Conservation (phyloP, 257 asterid genomes). For the Solanum chmielewskii region DNA sequence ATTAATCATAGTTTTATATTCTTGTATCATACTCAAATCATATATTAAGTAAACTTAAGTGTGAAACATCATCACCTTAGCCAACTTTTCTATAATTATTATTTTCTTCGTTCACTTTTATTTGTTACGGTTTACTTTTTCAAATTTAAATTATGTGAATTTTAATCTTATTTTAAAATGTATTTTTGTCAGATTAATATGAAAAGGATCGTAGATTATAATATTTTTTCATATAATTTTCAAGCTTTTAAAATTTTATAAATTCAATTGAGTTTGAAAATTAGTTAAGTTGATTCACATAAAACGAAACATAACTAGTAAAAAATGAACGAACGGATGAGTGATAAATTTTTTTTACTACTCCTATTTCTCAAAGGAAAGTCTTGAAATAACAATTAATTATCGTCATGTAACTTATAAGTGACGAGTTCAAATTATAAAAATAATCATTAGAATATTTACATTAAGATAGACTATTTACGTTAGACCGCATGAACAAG, state of each 20-base stretch:
- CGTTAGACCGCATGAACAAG: rapidly evolving
- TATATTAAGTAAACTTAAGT: neutral
- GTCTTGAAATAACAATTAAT: neutral
- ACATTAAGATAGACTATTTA: neutral
- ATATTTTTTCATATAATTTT: neutral
- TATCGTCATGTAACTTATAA: neutral
- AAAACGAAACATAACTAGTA: neutral
- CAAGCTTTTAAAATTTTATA: neutral
- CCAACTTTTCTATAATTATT: neutral
- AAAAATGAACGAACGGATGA: neutral
- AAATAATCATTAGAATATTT: neutral
- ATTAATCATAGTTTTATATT: neutral
- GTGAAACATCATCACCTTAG: neutral
- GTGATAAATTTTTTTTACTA: neutral
- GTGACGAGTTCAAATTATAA: neutral
- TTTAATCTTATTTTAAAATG: neutral
- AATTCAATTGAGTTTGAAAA: neutral
- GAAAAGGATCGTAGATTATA: neutral
- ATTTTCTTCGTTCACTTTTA: neutral
- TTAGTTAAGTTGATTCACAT: no score
- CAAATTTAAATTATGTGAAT: neutral
- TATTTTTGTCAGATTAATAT: neutral
- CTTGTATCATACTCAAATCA: neutral
- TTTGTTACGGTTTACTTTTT: neutral
- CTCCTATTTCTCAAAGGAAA: neutral